phyloP scores from a whole-genome alignment of 2,329 filamentous ascomycete genomes.

The Fusarium austroafricanum region DNA sequence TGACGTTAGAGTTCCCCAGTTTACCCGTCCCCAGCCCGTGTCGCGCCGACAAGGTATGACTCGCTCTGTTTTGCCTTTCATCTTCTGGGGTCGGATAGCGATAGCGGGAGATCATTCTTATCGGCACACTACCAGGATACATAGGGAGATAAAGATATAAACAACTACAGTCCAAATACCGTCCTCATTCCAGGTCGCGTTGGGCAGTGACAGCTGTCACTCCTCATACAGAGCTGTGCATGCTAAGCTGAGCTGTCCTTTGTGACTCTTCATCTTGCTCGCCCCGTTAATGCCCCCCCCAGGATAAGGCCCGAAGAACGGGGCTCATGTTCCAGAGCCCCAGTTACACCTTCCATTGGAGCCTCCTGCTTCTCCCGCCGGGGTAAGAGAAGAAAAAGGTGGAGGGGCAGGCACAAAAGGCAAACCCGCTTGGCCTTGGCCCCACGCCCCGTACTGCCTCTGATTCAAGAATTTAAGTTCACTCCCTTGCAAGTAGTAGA shows the following conservation, averaged over 20 bases:
- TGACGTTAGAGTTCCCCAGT: constrained; percentile 34
- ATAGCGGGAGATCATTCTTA: constrained; percentile 36
- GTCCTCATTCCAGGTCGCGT: constrained; percentile 3
- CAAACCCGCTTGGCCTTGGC: constrained; percentile 20
- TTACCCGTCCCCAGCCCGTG: constrained; percentile 34
- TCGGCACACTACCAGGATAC: constrained; percentile 19
- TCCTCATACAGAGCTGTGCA: constrained; percentile 11
- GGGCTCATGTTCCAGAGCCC: constrained; percentile 42
- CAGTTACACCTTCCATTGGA: constrained; percentile 38
- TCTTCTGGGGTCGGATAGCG: constrained; percentile 33
- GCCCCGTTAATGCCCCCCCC: constrained; percentile 37
- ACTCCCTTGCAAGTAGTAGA: constrained; percentile 17
- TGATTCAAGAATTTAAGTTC: constrained; percentile 14
- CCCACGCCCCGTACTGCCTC: constrained; percentile 35
- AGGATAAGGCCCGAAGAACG: constrained; percentile 42
- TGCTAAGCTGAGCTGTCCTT: constrained; percentile 28
- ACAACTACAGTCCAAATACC: background rate
- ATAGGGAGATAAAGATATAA: constrained; percentile 8
- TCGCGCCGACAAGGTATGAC: constrained; percentile 39
- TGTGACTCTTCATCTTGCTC: constrained; percentile 35
- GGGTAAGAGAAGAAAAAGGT: constrained; percentile 42
- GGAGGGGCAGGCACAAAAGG: constrained; percentile 38
- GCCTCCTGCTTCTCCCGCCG: constrained; percentile 47
- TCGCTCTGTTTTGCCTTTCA: constrained; percentile 33
- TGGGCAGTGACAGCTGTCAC: constrained; percentile 21